phyloP scores from a whole-genome alignment of 1,284 basidiomycete species.

The Ustilago xerochloae region DNA sequence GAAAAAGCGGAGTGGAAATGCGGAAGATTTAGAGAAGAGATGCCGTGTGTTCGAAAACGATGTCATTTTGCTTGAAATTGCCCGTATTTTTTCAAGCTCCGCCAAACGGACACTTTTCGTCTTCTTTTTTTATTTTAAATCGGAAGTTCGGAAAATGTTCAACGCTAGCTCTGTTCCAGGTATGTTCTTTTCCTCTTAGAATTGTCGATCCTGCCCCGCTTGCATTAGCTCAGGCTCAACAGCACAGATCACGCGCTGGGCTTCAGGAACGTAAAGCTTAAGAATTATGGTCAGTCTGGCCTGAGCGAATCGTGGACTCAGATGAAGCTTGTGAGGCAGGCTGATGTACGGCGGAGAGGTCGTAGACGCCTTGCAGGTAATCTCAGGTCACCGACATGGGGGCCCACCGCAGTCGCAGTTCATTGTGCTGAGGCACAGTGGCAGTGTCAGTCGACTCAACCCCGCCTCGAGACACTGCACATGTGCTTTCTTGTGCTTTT shows the following conservation, averaged over 20 bases:
- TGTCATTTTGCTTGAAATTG: constrained; percentile 38
- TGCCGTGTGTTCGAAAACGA: constrained; percentile 12
- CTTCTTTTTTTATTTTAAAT: constrained; percentile 1
- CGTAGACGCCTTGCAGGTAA: background rate
- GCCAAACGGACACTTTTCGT: background rate
- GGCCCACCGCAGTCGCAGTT: background rate
- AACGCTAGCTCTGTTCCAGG: background rate
- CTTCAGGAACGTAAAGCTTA: background rate
- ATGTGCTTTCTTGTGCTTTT: background rate
- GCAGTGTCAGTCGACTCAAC: background rate
- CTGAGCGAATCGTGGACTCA: too few relatives aligned
- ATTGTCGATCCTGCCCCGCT: background rate
- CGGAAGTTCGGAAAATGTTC: background rate
- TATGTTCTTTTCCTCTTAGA: background rate
- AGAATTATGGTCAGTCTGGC: background rate
- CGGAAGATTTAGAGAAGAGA: constrained; percentile 7
- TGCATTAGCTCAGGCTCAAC: background rate
- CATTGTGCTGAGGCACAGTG: background rate
- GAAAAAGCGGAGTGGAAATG: constrained; percentile 3
- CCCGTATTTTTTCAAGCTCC: constrained; percentile 9
- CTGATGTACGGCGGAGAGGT: background rate
- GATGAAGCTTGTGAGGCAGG: background rate
- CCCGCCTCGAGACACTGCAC: constrained; percentile 1
- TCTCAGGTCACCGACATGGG: constrained; percentile 3
- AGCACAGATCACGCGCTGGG: background rate